A percentile compares a stretch with the other conserved stretches of the same genome.
These are phyloP conservation scores for Stagonosporopsis chrysanthemi DNA, from an alignment of 2,329 filamentous ascomycete species.

Conservation along the genomic window DNA sequence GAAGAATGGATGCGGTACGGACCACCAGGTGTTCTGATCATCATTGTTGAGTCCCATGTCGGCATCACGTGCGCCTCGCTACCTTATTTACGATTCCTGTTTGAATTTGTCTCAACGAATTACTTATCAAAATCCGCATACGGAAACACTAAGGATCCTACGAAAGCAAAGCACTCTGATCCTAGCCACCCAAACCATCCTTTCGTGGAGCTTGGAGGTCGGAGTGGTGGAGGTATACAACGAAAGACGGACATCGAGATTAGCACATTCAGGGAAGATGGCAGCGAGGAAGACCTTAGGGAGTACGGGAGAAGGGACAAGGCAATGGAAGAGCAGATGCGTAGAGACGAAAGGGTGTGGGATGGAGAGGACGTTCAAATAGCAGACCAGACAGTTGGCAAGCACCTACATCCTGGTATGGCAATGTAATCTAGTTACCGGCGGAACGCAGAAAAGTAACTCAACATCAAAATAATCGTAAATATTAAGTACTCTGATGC, in stretches of 20 bases:
- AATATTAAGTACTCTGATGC: not conserved
- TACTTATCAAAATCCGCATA: conserved; percentile 7
- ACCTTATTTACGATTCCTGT: conserved; percentile 17
- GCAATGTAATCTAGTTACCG: not conserved
- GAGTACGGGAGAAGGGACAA: not conserved
- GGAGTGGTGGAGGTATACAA: not conserved
- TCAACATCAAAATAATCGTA: not conserved
- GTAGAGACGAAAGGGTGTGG: conserved; percentile 7
- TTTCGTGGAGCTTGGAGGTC: conserved; percentile 4
- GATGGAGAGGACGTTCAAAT: not conserved
- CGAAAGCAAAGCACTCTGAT: conserved; percentile 8
- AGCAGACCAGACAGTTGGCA: not conserved
- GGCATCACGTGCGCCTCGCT: conserved; percentile 16
- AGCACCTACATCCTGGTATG: not conserved
- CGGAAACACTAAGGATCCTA: conserved; percentile 7
- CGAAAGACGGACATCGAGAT: conserved; percentile 15
- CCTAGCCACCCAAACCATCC: conserved; percentile 1
- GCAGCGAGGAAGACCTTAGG: conserved; percentile 4
- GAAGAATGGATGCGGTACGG: conserved; percentile 18
- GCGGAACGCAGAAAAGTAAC: not conserved
- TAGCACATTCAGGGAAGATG: conserved; percentile 5
- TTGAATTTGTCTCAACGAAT: conserved; percentile 14
- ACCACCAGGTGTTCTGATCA: conserved; percentile 16
- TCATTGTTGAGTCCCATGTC: conserved; percentile 19
- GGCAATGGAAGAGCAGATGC: conserved; percentile 14